Evolutionary conservation across 208 protist species (phyloP), one percentile per base, ranked within the genome.

Genomic region (Naegleria fowleri): DNA sequence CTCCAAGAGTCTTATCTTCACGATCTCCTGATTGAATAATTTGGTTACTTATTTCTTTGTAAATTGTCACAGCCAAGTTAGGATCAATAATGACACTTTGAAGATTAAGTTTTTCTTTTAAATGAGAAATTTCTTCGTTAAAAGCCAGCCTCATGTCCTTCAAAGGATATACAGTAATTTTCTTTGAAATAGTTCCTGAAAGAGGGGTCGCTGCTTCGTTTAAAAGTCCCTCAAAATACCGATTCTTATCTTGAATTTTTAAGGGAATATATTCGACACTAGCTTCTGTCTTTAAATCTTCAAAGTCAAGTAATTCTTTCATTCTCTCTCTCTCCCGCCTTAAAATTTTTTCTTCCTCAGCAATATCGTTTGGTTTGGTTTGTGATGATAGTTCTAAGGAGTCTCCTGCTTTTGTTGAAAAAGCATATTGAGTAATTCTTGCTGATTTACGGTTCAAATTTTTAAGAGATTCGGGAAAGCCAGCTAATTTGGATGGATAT

Each of bases 141-240:
- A 86, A 86, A 25, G 83, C 40, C 0, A 19, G 16, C 13, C 15
- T 86, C 40, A 86, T 51, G 22, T 39, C 40, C 15, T 16, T 15
- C 25, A 48, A 16, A 40, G 83, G 40, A 43, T 86, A 86, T 9
- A 6, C 7, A 9, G 39, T 86, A 13, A 86, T 39, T 22, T n/a
- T 25, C 41, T 86, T 48, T 5, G 83, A 86, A 16, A 40, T 39
- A 43, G 83, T 51, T 48, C 39, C 33, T 33, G 38, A 9, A 40
- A 36, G 16, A 19, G 38, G 29, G 0, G 40, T 29, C 15, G 29
- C 3, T 43, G n/a, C 6, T 16, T 86, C 39, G 19, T 48, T 86
- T 43, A 48, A 48, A 43, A 86, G 41, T 33, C 83, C 83, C 38
- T 86, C 83, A 86, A 86, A 86, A 48, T 86, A 86, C 41, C 83